Evolutionary conservation across 352 stramenopile genomes (phyloP), one percentile per base, ranked within the genome.

Genomic region (Thalassiosira livingstoniorum): DNA sequence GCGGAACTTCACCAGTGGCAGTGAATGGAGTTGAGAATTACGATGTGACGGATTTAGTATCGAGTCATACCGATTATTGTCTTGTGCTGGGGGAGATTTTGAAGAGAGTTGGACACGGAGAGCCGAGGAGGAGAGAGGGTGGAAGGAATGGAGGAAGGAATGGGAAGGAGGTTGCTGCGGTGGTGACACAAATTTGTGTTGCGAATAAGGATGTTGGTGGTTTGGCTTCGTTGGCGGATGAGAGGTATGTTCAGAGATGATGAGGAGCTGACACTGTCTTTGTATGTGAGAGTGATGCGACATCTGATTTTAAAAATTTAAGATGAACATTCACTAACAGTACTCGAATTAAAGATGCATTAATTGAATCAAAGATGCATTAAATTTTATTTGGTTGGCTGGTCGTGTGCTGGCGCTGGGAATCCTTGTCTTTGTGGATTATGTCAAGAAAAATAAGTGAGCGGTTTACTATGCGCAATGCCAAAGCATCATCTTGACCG

Each of bases 21-120:
- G 70, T 91, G 32, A 55, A 69, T 58, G 87, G 88, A 29, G 80
- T 94, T 31, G 90, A 94, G 58, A 93, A 93, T 72, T 88, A 91
- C 55, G 82, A 94, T 83, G 81, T 92, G 31, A 86, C 86, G n/a
- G 80, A 88, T 42, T 65, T 93, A 7, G 80, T 94, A 10, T 55
- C 77, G 21, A 78, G 68, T 23, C 90, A 94, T 70, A 75, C 80
- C 43, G 80, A 92, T 63, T 93, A 93, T 62, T 92, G 86, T 58
- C 58, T 88, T 27, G 75, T 81, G 27, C 74, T 68, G n/a, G 79
- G 87, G 34, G 78, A 88, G 29, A 92, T 94, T 55, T 57, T 94
- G 34, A 85, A 90, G 58, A 34, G 79, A 45, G 74, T 93, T 5
- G 27, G 79, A 21, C 78, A 91, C 68, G 85, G 84, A 10, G 73